Evolutionary conservation across 495 filamentous ascomycete genomes (phyloP), one percentile per base, ranked within the genome.

Genomic region (Aspergillus haitiensis): DNA sequence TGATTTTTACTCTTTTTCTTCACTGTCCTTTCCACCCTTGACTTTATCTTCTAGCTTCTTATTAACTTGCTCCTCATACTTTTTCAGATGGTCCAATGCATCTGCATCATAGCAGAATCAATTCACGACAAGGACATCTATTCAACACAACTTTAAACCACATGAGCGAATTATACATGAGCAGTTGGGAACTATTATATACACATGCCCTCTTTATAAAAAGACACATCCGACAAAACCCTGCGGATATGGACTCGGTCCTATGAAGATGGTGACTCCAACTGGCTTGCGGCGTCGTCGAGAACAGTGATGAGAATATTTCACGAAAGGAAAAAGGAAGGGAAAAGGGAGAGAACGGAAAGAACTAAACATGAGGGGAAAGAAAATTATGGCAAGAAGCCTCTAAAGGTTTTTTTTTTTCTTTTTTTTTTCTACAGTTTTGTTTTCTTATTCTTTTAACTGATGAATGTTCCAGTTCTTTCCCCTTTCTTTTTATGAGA

Each of bases 1-100:
- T 52, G 11, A 21, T 44, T 34, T 57, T 49, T 47, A 31, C 31
- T 27, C 40, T 46, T 54, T 53, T 48, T 39, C 47, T 47, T 46
- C 21, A 7, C 16, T 47, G 27, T 56, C 18, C 31, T 33, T 36
- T 33, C 15, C 13, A 3, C 15, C 35, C 34, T 33, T 27, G 10
- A 10, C n/a, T 48, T 48, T 47, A n/a, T 27, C 21, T 31, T 60
- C 37, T 40, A 34, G 12, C n/a, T 46, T 36, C 46, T 7, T n/a
- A 33, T 31, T 16, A 21, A 39, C 39, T 33, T 36, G 15, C 52
- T 34, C 21, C 32, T 15, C 27, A 50, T 61, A 16, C 31, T n/a
- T 46, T 47, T 47, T 16, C 13, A 32, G 48, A 51, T 51, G 48
- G 18, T 34, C 48, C 8, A n/a, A 51, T 51, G 48, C 32, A 51